Conservation (phyloP, 306 rosid genomes). For the cucumber (Cucumis sativus) region DNA sequence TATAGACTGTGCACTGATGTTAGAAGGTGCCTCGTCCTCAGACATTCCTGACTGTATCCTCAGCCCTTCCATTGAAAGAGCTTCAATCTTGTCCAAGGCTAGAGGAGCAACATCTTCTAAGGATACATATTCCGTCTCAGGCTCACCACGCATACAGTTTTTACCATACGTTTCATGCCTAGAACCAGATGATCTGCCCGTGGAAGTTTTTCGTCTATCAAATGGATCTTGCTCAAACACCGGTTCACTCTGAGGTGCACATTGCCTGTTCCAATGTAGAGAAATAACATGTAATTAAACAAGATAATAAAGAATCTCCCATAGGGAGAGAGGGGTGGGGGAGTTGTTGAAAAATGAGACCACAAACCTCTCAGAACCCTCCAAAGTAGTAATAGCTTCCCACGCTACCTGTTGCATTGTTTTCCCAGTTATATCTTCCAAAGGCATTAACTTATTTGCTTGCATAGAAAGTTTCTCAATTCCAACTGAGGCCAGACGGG, state of each 20-base stretch:
- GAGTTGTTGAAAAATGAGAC: constrained; percentile 3
- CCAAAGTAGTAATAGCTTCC: constrained; percentile 54
- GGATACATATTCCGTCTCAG: constrained; percentile 47
- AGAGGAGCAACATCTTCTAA: constrained; percentile 85
- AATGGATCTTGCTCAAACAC: constrained; percentile 22
- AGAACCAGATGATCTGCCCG: constrained; percentile 24
- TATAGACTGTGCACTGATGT: constrained; percentile 43
- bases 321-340: background rate
- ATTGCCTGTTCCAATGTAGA: constrained; percentile 37
- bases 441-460: constrained; percentile 81
- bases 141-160: constrained; percentile 23
- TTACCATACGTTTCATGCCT: constrained; percentile 25
- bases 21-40: constrained; percentile 64
- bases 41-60: constrained; percentile 90
- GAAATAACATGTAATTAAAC: constrained; percentile 8
- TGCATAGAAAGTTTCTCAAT: constrained; percentile 91
- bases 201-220: constrained; percentile 14
- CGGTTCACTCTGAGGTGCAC: constrained; percentile 29
- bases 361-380: constrained; percentile 48
- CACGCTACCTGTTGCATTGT: constrained; percentile 83
- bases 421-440: constrained; percentile 87
- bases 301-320: background rate
- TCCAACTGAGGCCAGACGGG: constrained; percentile 65
- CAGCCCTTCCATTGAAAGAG: constrained; percentile 81
- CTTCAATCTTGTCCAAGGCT: constrained; percentile 87